Conservation (phyloP, 164 flowering plant species). For the Paratinospora sagittata region DNA sequence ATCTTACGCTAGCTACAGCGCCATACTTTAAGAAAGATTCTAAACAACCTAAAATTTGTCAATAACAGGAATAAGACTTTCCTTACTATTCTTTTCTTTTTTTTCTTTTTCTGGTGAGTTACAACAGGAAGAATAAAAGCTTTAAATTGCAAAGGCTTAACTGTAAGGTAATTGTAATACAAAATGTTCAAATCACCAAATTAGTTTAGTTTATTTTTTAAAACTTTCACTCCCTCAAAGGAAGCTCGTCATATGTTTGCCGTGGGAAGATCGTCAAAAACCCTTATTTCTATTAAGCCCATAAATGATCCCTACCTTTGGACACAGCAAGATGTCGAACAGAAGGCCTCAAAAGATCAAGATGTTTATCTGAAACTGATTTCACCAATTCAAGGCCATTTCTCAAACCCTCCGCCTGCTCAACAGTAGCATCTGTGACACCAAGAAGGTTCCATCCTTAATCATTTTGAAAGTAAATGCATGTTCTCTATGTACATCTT, state of each 20-base stretch:
- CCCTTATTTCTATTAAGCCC: background rate
- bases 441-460: conserved; percentile 21
- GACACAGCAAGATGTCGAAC: conserved; percentile 51
- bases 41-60: background rate
- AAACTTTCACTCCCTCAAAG: background rate
- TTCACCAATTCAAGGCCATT: conserved; percentile 49
- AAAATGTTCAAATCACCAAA: background rate
- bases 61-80: background rate
- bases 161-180: background rate
- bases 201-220: background rate
- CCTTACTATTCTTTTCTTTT: too few species aligned
- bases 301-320: conserved; percentile 45
- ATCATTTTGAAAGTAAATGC: conserved; percentile 3
- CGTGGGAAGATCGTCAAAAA: background rate
- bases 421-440: conserved; percentile 40
- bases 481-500: background rate
- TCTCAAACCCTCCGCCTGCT: conserved; percentile 36
- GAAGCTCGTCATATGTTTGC: background rate
- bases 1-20: background rate
- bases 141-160: background rate
- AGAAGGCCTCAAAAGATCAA: conserved; percentile 63
- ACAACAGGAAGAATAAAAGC: background rate
- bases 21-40: background rate
- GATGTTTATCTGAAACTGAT: conserved; percentile 53
- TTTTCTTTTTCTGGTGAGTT: background rate